Base-by-base conservation (phyloP, 805 yeast species). In the Candida peoriensis region DNA sequence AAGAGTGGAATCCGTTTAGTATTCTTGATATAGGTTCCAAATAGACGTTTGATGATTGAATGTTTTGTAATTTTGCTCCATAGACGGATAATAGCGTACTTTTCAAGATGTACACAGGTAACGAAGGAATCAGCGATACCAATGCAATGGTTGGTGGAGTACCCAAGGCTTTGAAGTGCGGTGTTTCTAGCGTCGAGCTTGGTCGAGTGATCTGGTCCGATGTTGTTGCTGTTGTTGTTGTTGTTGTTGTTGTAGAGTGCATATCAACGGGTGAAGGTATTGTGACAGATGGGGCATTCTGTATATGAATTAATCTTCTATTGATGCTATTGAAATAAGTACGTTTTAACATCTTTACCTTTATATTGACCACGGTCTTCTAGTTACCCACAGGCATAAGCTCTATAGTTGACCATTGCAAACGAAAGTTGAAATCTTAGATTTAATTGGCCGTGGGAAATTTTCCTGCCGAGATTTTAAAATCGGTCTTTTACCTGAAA, bases 91-190 rank as follows among this genome's bases (percentile, higher is more conserved):
- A 54, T 20, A 79, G 49, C 0, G 81, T 63, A 3, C 76, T 72
- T 25, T 65, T 60, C 26, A 68, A 62, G 10, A 76, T 55, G 41
- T 63, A 60, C 2, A 76, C 54, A 0, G 84, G 82, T 1, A 74
- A 57, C 0, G 83, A 76, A 1, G 85, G 77, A 1, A 80, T 78
- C n/a, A 73, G 50, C 1, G 65, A 57, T n/a, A 76, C 52, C 6
- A 72, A 61, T 16, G 76, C 54, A 0, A 75, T 61, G 0, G 76
- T 60, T 16, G 72, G 67, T 2, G 78, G 71, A 5, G 52, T 56
- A 6, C 78, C 80, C 36, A 76, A 46, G 0, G 72, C 58, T 30
- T 64, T 55, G 40, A 73, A 63, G 19, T 54, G 39, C 2, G 67
- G 61, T 4, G 40, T 33, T 14, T 36, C 30, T 13, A 34, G 37